Percentiles rank a stretch among this genome's conserved stretches.
phyloP scores from a whole-genome alignment of 2,329 filamentous ascomycete species.

The Calonectria ilicicola region DNA sequence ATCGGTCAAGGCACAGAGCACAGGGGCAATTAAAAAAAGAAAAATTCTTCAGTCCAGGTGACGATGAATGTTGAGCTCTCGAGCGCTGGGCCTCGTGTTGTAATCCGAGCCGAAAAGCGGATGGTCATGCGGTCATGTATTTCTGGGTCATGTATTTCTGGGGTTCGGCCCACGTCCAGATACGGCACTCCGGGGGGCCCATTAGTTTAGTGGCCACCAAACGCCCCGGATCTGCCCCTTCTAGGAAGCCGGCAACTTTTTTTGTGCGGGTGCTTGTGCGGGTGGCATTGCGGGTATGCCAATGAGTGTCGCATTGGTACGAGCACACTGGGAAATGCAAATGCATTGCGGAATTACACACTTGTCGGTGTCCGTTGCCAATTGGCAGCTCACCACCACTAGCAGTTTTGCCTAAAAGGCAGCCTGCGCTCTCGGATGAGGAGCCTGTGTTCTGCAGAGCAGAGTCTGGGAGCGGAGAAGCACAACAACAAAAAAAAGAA shows the following conservation, averaged over 20 bases:
- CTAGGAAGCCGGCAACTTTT: conserved; percentile 24
- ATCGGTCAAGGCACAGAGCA: conserved; percentile 9
- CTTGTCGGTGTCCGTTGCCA: conserved; percentile 1
- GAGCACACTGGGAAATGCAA: too few relatives aligned
- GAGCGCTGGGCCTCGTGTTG: background rate
- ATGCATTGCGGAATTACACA: conserved; percentile 14
- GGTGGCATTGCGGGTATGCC: background rate
- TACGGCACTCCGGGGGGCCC: conserved; percentile 23
- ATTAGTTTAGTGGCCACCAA: conserved; percentile 12
- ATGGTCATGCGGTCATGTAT: conserved; percentile 12
- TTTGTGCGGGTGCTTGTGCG: too few relatives aligned
- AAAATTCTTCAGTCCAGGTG: background rate
- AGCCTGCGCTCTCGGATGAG: conserved; percentile 9
- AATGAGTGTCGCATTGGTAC: background rate
- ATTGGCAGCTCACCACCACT: background rate
- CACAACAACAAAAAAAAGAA: too few relatives aligned
- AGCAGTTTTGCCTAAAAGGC: conserved; percentile 19
- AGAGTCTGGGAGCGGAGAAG: background rate
- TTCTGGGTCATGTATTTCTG: conserved; percentile 12
- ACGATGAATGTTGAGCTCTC: conserved; percentile 1
- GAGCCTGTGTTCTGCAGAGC: background rate
- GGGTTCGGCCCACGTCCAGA: conserved; percentile 22
- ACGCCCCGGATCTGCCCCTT: conserved; percentile 25
- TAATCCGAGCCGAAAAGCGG: background rate
- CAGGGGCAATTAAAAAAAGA: background rate